Evolutionary conservation across 129 eudicot genomes (phyloP).

Genomic region (Artemisia annua): DNA sequence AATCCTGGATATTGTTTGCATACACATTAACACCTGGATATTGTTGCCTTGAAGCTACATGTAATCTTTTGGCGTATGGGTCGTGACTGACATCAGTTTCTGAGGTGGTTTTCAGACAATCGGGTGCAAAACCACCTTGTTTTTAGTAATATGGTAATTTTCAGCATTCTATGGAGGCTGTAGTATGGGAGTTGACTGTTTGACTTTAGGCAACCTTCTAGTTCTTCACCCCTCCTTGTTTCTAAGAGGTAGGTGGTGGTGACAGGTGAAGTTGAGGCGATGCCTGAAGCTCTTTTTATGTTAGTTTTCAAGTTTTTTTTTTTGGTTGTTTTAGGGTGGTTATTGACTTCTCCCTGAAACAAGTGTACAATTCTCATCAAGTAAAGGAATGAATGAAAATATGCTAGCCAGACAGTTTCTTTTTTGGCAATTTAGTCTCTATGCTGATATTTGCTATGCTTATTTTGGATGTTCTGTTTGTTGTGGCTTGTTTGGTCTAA

Average conservation of each 20-base stretch:
- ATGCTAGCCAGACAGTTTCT: slow-evolving; percentile 14
- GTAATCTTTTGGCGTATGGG: slow-evolving; percentile 20
- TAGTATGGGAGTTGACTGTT: slow-evolving; percentile 33
- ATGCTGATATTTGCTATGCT: neutral
- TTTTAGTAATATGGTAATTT: slow-evolving; percentile 25
- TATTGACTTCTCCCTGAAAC: slow-evolving; percentile 31
- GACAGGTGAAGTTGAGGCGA: slow-evolving; percentile 29
- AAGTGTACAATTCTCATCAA: slow-evolving; percentile 33
- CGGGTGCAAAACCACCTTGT: slow-evolving; percentile 7
- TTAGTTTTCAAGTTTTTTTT: slow-evolving; percentile 18
- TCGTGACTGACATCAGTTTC: slow-evolving; percentile 29
- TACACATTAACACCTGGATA: slow-evolving; percentile 16
- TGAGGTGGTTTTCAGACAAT: slow-evolving; percentile 39
- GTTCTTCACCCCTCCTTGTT: slow-evolving; percentile 31
- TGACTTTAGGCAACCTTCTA: slow-evolving; percentile 28
- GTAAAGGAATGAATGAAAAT: slow-evolving; percentile 35
- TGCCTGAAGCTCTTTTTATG: slow-evolving; percentile 23
- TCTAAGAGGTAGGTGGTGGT: slow-evolving; percentile 33
- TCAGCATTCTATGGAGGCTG: slow-evolving; percentile 20
- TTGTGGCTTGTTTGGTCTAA: neutral
- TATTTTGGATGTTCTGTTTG: neutral
- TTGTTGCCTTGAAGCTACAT: slow-evolving; percentile 23
- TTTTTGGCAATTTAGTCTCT: neutral
- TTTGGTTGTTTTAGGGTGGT: slow-evolving; percentile 27
- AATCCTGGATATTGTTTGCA: slow-evolving; percentile 6